Evolutionary conservation across 1,139 yeast genomes (phyloP).

Genomic region (Magnusiomyces fungicola): DNA sequence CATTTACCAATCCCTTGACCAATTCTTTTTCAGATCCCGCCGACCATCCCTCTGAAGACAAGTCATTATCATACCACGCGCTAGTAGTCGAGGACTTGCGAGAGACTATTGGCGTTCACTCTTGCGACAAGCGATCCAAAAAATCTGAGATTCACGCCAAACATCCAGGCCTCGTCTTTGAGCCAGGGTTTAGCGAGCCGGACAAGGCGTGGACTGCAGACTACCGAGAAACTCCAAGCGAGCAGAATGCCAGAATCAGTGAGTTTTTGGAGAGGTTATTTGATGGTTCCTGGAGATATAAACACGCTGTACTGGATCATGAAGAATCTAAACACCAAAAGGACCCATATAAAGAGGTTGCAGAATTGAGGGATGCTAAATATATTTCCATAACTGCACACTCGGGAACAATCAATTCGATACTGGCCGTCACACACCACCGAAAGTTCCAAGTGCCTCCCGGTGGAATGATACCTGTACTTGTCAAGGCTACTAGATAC

Average conservation of each 20-base stretch:
- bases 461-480: slow-evolving; percentile 61
- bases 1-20: neutral
- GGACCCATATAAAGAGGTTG: neutral
- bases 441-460: slow-evolving; percentile 50
- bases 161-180: slow-evolving; percentile 33
- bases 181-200: slow-evolving; percentile 41
- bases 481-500: slow-evolving; percentile 29
- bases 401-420: slow-evolving; percentile 52
- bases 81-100: slow-evolving; percentile 49
- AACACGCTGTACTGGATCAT: neutral
- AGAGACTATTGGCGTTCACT: slow-evolving; percentile 60
- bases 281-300: slow-evolving; percentile 6
- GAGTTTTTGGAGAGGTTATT: slow-evolving; percentile 47
- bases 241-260: slow-evolving; percentile 46
- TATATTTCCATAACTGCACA: slow-evolving; percentile 49
- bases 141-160: slow-evolving; percentile 36
- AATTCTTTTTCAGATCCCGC: slow-evolving; percentile 19
- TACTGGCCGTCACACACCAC: slow-evolving; percentile 48
- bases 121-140: slow-evolving; percentile 55
- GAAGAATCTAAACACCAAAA: neutral
- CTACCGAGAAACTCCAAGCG: slow-evolving; percentile 41
- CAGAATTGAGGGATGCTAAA: slow-evolving; percentile 24
- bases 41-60: slow-evolving; percentile 15
- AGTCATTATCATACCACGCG: slow-evolving; percentile 21
- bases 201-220: slow-evolving; percentile 39